Conservation (phyloP, 2,329 filamentous ascomycete genomes). For the Ascosphaera apis region DNA sequence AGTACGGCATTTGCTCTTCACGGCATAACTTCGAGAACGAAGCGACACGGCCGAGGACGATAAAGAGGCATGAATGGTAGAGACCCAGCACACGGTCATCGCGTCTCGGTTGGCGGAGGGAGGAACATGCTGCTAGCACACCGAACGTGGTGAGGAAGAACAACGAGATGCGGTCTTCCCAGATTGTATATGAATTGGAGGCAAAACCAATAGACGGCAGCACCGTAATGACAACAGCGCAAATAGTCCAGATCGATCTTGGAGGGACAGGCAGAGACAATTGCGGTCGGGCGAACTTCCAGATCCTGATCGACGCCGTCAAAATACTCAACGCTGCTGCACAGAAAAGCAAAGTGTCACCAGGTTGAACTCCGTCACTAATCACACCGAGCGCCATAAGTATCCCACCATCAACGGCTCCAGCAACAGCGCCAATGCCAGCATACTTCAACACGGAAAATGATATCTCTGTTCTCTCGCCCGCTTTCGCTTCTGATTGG, state of each 20-base stretch:
- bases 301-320: constrained; percentile 18
- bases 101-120: constrained; percentile 44
- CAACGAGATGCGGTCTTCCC: constrained; percentile 86
- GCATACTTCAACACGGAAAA: constrained; percentile 29
- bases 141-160: constrained; percentile 86
- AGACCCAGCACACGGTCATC: constrained; percentile 52
- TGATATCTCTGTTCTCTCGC: constrained; percentile 30
- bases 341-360: constrained; percentile 16
- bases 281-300: constrained; percentile 18
- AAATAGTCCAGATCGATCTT: constrained; percentile 67
- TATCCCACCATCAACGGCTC: constrained; percentile 13
- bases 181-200: constrained; percentile 95
- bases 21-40: constrained; percentile 83
- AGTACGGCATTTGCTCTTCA: constrained; percentile 97
- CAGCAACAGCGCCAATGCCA: constrained; percentile 24
- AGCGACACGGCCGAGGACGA: constrained; percentile 53
- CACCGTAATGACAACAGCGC: constrained; percentile 58
- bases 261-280: constrained; percentile 32
- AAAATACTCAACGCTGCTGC: constrained; percentile 23
- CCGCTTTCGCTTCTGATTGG: constrained; percentile 8
- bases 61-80: constrained; percentile 68
- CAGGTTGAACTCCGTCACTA: constrained; percentile 8
- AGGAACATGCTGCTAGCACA: constrained; percentile 46
- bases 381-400: constrained; percentile 9
- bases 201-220: constrained; percentile 84